Evolutionary conservation across 1,284 basidiomycete genomes (phyloP).

Genomic region (Ceratobasidium theobromae): DNA sequence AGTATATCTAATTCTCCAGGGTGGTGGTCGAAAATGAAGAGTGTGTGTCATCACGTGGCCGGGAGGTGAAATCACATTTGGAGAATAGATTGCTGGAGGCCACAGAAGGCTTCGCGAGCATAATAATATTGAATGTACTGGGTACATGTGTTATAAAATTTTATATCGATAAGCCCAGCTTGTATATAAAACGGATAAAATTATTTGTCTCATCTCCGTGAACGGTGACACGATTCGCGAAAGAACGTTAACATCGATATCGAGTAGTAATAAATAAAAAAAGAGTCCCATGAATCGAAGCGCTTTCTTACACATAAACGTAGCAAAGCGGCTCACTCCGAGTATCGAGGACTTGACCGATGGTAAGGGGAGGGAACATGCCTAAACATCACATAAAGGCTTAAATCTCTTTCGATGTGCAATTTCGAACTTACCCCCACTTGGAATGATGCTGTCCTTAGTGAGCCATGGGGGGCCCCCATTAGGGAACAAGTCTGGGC

Average conservation of each 20-base stretch:
- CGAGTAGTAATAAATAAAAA: neutral
- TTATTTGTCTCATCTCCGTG: too few relatives aligned
- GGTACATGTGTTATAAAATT: too few relatives aligned
- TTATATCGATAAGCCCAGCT: too few relatives aligned
- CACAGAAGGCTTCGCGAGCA: too few relatives aligned
- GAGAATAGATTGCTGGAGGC: too few relatives aligned
- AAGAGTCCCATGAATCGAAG: neutral
- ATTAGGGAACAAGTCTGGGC: neutral
- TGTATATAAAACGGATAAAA: too few relatives aligned
- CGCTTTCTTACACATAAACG: neutral
- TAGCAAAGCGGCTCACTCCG: neutral
- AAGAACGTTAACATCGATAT: too few relatives aligned
- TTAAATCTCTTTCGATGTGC: neutral
- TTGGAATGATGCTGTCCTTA: neutral
- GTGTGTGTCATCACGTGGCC: too few relatives aligned
- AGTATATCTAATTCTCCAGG: neutral
- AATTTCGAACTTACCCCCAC: neutral
- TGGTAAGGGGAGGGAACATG: neutral
- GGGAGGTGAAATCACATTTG: too few relatives aligned
- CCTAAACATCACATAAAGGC: neutral
- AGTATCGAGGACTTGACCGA: neutral
- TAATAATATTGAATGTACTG: too few relatives aligned
- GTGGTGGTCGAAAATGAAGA: too few relatives aligned
- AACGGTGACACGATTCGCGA: too few relatives aligned
- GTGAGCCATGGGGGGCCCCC: neutral